Evolutionary conservation across 176 grass and related monocot genomes (phyloP).

Genomic region (Rhipidocladum racemiflorum): DNA sequence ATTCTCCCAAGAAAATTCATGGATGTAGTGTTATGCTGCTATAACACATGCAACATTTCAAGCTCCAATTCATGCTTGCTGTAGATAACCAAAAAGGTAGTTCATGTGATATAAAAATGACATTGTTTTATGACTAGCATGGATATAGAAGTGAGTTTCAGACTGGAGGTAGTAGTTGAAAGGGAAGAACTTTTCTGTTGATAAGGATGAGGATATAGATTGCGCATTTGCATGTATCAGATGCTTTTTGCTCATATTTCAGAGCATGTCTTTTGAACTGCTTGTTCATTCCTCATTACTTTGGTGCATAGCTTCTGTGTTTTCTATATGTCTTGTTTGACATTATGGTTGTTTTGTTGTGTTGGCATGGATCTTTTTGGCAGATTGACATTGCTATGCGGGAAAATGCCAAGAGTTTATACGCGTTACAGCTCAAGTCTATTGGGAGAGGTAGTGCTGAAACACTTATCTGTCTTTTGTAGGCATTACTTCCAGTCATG

Average conservation of each 20-base stretch:
- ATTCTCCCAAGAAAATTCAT: not conserved
- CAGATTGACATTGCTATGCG: conserved; percentile 95
- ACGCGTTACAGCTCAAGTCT: conserved; percentile 66
- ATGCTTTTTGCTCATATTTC: not conserved
- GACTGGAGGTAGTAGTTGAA: not conserved
- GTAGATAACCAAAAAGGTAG: not conserved
- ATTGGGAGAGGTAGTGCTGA: conserved; percentile 68
- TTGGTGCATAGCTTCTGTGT: conserved; percentile 9
- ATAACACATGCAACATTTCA: not conserved
- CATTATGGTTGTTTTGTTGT: conserved; percentile 8
- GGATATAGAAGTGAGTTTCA: not conserved
- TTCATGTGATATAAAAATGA: not conserved
- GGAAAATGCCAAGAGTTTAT: conserved; percentile 93
- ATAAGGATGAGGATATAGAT: conserved; percentile 14
- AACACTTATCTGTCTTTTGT: conserved; percentile 27
- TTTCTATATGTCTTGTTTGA: conserved; percentile 9
- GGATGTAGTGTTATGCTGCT: not conserved
- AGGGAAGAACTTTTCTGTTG: not conserved
- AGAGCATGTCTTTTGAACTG: not conserved
- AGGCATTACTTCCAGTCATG: conserved; percentile 9
- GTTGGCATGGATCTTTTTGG: conserved; percentile 33
- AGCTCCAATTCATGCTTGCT: not conserved
- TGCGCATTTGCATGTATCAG: not conserved
- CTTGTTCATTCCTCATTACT: conserved; percentile 9
- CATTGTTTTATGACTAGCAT: not conserved